Evolutionary conservation across 2,329 filamentous ascomycete species (phyloP), one percentile per base, ranked within the genome.

Genomic region (Penicillium corylophilum): DNA sequence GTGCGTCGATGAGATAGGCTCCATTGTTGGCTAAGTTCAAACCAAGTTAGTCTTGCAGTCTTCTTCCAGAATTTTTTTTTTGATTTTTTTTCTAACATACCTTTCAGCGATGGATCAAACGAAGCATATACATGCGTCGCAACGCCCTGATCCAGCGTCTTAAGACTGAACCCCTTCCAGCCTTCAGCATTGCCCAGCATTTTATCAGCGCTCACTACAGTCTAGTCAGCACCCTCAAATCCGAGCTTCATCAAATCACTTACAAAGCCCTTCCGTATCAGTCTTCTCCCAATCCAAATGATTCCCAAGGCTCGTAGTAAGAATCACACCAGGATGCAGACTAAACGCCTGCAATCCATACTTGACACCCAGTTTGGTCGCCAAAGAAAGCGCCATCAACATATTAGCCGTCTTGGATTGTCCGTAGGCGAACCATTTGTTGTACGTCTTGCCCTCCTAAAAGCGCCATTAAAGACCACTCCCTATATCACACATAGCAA

Each of bases 401-500:
- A 79, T 71, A 47, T 76, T 76, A 18, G 75, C 76, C 3, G 73
- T 74, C 65, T 80, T 80, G 38, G 65, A 64, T 49, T 78, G 74
- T 4, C 71, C 74, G 59, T 79, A 79, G 3, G 69, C 69, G 8
- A 59, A 56, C 60, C 72, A 74, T 24, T 60, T 64, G 33, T 68
- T 53, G 42, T 70, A 69, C 0, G 52, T 60, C n/a, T 62, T 56
- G 7, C 64, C 64, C 6, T 56, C 51, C 64, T 67, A 4, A 36
- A 36, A 22, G 22, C 2, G 16, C 26, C 42, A 33, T 24, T 36
- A 46, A 20, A n/a, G n/a, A n/a, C n/a, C n/a, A n/a, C n/a, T 5
- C n/a, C 22, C 1, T 18, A 3, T 31, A 8, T n/a, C 20, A 9
- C 24, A 36, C 10, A 31, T 15, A 28, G 5, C 15, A 41, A 35